Evolutionary conservation across 2,329 filamentous ascomycete genomes (phyloP).

Genomic region (Epichloe elymi): DNA sequence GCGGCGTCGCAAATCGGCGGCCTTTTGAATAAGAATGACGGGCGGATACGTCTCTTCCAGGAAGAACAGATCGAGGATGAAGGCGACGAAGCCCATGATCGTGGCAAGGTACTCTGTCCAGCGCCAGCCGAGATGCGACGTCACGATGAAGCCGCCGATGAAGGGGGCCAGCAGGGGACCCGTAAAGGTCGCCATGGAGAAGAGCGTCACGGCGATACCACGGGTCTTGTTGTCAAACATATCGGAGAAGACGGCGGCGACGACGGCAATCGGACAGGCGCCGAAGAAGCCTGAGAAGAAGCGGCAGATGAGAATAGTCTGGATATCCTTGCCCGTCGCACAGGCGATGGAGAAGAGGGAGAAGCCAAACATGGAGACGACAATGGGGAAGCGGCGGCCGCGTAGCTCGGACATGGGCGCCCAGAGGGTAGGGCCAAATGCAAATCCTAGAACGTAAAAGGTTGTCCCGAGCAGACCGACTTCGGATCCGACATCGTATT

Average conservation of each 20-base stretch:
- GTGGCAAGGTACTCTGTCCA: conserved; percentile 56
- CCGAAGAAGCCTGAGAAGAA: conserved; percentile 66
- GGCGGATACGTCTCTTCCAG: conserved; percentile 60
- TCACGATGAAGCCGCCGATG: conserved; percentile 53
- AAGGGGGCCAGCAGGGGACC: conserved; percentile 56
- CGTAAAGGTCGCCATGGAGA: conserved; percentile 42
- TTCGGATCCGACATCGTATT: conserved; percentile 48
- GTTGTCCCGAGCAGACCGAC: conserved; percentile 54
- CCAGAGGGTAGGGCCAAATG: conserved; percentile 58
- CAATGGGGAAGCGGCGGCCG: conserved; percentile 50
- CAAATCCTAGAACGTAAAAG: conserved; percentile 60
- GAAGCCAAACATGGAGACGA: conserved; percentile 54
- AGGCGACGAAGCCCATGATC: conserved; percentile 50
- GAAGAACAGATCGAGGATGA: conserved; percentile 46
- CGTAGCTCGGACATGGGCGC: conserved; percentile 61
- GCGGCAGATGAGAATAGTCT: conserved; percentile 55
- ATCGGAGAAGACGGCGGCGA: conserved; percentile 59
- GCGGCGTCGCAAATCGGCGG: conserved; percentile 45
- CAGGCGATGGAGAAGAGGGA: conserved; percentile 54
- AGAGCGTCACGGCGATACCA: conserved; percentile 33
- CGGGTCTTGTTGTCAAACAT: conserved; percentile 54
- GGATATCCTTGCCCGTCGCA: conserved; percentile 53
- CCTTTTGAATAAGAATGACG: conserved; percentile 49
- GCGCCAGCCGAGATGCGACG: conserved; percentile 54
- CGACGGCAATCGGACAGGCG: conserved; percentile 54